These are phyloP conservation scores for Verbena officinalis DNA, from an alignment of 257 asterid genomes.

Conservation along the genomic window DNA sequence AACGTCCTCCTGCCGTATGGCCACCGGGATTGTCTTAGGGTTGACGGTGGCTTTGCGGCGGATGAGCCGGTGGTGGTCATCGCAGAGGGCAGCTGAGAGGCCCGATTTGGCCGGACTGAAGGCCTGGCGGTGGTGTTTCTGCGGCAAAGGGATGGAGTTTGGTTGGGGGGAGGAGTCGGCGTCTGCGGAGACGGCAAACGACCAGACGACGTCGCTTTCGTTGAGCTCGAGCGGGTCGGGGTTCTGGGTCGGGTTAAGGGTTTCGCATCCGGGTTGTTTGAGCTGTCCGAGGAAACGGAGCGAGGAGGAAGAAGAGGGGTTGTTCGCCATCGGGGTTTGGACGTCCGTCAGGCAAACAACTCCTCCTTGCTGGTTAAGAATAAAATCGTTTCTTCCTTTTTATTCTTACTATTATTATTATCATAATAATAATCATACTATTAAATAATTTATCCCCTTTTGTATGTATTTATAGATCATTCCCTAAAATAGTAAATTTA, in stretches of 20 bases:
- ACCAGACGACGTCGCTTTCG: constrained; percentile 88
- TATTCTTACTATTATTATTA: background rate
- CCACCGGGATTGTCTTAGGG: constrained; percentile 37
- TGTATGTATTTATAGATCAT: too few species aligned
- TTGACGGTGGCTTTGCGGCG: constrained; percentile 56
- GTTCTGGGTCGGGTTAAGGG: constrained; percentile 2
- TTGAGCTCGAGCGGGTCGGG: constrained; percentile 60
- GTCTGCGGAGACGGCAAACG: constrained; percentile 43
- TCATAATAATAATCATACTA: background rate
- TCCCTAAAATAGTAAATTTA: too few species aligned
- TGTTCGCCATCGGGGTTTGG: constrained; percentile 53
- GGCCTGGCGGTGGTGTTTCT: constrained; percentile 33
- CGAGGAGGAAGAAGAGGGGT: constrained; percentile 45
- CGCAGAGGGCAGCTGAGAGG: constrained; percentile 66
- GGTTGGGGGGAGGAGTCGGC: constrained; percentile 35
- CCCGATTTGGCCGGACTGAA: constrained; percentile 49
- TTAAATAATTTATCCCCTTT: too few species aligned
- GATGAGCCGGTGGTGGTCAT: constrained; percentile 47
- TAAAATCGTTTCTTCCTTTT: background rate
- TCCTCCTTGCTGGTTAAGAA: constrained; percentile 16
- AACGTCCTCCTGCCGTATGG: constrained; percentile 40
- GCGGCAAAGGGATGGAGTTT: constrained; percentile 31
- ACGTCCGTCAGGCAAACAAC: constrained; percentile 32
- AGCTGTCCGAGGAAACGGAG: constrained; percentile 52
- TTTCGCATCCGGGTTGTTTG: constrained; percentile 47